Evolutionary conservation across 371 early-diverging fungal species (phyloP).

Genomic region (Mucor lusitanicus): DNA sequence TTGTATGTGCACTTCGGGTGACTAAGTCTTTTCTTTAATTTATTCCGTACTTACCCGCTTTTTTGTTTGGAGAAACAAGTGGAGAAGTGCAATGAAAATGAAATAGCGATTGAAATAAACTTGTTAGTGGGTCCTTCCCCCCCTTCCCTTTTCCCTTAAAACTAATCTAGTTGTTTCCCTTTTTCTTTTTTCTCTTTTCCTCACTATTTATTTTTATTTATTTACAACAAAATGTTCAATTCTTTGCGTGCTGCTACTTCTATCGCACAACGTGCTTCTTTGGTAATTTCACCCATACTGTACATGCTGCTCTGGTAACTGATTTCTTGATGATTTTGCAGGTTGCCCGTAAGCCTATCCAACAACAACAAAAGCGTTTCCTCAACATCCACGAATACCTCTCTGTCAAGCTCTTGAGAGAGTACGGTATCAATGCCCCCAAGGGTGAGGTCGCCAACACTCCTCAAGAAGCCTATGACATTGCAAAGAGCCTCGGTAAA

Average conservation of each 20-base stretch:
- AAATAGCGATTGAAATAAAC: neutral
- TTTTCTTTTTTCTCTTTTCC: slow-evolving; percentile 13
- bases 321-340: slow-evolving; percentile 6
- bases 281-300: slow-evolving; percentile 36
- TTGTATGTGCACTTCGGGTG: slow-evolving; percentile 12
- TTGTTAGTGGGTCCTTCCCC: slow-evolving; percentile 7
- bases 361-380: slow-evolving; percentile 80
- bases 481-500: slow-evolving; percentile 83
- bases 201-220: neutral
- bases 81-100: neutral
- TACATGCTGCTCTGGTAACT: neutral
- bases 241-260: slow-evolving; percentile 56
- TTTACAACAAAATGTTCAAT: slow-evolving; percentile 49
- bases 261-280: slow-evolving; percentile 51
- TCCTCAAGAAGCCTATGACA: slow-evolving; percentile 85
- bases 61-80: slow-evolving; percentile 15
- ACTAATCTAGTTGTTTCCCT: slow-evolving; percentile 6
- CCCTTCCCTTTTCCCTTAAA: slow-evolving; percentile 5
- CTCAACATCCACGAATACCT: slow-evolving; percentile 97
- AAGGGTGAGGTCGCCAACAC: slow-evolving; percentile 89
- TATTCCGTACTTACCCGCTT: slow-evolving; percentile 36
- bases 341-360: slow-evolving; percentile 54
- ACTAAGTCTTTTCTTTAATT: slow-evolving; percentile 29
- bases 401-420: slow-evolving; percentile 88
- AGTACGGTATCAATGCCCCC: slow-evolving; percentile 92